Evolutionary conservation across 2,329 filamentous ascomycete species (phyloP), one percentile per base, ranked within the genome.

Genomic region (Lasiodiplodia gonubiensis): DNA sequence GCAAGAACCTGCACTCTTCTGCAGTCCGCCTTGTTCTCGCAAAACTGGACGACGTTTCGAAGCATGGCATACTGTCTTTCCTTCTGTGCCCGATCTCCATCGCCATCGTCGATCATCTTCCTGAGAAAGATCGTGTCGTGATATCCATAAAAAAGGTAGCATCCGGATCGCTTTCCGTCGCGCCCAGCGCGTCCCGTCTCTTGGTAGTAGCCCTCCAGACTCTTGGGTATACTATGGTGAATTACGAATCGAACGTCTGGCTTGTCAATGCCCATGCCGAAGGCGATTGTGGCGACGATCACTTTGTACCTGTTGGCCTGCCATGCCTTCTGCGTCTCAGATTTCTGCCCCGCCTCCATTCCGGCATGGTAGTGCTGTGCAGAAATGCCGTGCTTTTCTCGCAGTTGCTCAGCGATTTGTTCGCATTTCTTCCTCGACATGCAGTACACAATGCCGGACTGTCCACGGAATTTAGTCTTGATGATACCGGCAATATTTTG

Each of bases 201-300:
- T 77, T 99, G 95, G 75, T 99, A 99, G 78, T 99, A 99, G 0
- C 95, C 95, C 80, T 99, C 95, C 65, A 99, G 82, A 73, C 93
- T 97, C 79, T 99, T 98, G 1, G 95, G 95, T 6, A 99, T 85
- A 52, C 89, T 92, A 74, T 97, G 90, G 75, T 99, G 96, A 49
- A 99, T 92, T 39, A 99, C 95, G 76, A 97, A 99, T 33, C 95
- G 91, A 57, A 99, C 95, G 76, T 99, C 91, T 0, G 94, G 88
- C 78, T 99, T 99, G 82, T 99, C 95, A 71, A 99, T 99, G n/a
- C 95, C 95, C 95, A 99, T 99, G 7, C 95, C 95, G 76, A 99
- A 99, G 27, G 95, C 95, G 77, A 99, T 98, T 0, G 95, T 99
- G 23, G 95, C 96, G 60, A 99, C 95, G 52, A 99, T 96, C 39